These are phyloP conservation scores for Serpula lacrymans DNA, from an alignment of 768 basidiomycete genomes.

Conservation along the genomic window DNA sequence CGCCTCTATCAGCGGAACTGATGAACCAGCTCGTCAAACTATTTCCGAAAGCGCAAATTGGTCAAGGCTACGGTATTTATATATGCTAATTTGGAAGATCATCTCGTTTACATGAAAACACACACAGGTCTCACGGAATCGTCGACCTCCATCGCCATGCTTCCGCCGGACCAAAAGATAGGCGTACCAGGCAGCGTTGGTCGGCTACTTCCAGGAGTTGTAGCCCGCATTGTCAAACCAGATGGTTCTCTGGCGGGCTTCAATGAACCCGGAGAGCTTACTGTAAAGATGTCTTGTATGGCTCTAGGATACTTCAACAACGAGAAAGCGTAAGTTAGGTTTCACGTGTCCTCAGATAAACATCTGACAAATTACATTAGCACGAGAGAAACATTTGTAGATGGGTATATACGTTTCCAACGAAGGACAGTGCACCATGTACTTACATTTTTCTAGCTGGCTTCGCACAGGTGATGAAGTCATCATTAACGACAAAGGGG, in stretches of 20 bases:
- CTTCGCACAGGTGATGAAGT: constrained; percentile 68
- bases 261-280: constrained; percentile 60
- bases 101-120: background rate
- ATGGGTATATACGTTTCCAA: constrained; percentile 44
- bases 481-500: constrained; percentile 47
- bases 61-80: constrained; percentile 58
- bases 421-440: background rate
- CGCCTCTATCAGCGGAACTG: constrained; percentile 59
- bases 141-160: constrained; percentile 49
- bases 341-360: background rate
- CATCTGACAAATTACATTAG: constrained; percentile 29
- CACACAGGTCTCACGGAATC: constrained; percentile 64
- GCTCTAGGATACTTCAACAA: constrained; percentile 52
- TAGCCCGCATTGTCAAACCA: constrained; percentile 50
- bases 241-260: constrained; percentile 56
- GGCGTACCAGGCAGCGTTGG: constrained; percentile 53
- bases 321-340: constrained; percentile 50
- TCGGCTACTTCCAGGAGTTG: constrained; percentile 48
- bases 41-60: constrained; percentile 58
- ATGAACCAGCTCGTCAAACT: constrained; percentile 41
- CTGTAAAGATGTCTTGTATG: constrained; percentile 39
- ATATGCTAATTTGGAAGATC: background rate
- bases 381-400: constrained; percentile 63
- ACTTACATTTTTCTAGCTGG: constrained; percentile 43
- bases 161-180: constrained; percentile 42